Conservation (phyloP, 495 filamentous ascomycete genomes). For the Viridothelium virens region DNA sequence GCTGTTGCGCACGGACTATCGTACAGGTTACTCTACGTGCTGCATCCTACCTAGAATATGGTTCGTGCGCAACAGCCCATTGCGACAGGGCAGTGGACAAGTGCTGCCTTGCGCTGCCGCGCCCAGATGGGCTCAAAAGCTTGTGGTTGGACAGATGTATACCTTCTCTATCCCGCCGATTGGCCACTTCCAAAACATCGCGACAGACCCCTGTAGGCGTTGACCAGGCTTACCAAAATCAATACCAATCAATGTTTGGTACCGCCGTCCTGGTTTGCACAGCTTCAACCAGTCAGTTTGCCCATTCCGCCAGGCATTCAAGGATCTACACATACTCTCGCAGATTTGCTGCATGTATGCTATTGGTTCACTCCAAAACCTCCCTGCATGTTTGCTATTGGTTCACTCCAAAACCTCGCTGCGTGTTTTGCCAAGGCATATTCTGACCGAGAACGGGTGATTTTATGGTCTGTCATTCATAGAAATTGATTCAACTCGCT, state of each 20-base stretch:
- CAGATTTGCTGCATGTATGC: no score
- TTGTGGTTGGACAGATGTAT: background rate
- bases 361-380: background rate
- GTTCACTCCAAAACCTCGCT: background rate
- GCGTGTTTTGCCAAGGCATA: background rate
- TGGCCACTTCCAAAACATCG: background rate
- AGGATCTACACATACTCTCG: no score
- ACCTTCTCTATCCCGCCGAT: background rate
- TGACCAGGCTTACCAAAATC: background rate
- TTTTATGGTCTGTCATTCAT: background rate
- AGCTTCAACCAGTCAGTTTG: background rate
- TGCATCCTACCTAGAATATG: no score
- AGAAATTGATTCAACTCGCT: background rate
- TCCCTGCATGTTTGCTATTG: background rate
- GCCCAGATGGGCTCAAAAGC: background rate
- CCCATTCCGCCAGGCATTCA: no score
- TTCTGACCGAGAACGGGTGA: background rate
- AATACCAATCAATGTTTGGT: background rate
- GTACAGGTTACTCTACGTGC: no score
- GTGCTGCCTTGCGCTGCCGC: background rate
- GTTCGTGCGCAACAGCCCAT: no score
- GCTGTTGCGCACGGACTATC: no score
- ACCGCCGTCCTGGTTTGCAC: background rate
- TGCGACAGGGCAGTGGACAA: no score
- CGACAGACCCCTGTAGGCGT: background rate